phyloP scores from a whole-genome alignment of 805 yeast genomes.

The Kuraishia capsulata region DNA sequence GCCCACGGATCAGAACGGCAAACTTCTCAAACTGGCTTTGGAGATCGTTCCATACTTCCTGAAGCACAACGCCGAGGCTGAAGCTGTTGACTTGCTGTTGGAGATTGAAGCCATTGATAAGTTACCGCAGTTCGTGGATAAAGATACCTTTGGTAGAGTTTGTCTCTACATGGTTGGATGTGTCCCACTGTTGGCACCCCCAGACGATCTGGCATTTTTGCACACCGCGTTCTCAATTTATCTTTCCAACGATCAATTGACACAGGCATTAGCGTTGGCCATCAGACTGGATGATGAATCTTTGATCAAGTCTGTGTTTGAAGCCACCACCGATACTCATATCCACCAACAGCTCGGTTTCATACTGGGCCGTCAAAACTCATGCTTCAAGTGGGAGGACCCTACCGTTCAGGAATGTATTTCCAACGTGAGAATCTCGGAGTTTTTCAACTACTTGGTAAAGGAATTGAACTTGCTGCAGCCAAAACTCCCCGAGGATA shows the following conservation, averaged over 20 bases:
- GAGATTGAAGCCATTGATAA: conserved; percentile 85
- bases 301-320: conserved; percentile 71
- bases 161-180: conserved; percentile 93
- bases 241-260: conserved; percentile 63
- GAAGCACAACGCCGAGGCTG: conserved; percentile 96
- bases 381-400: conserved; percentile 60
- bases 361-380: conserved; percentile 79
- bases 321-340: conserved; percentile 63
- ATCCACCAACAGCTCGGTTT: conserved; percentile 88
- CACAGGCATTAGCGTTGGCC: conserved; percentile 88
- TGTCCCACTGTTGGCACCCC: conserved; percentile 93
- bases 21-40: conserved; percentile 54
- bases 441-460: conserved; percentile 70
- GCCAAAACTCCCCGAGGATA: conserved; percentile 92
- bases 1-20: conserved; percentile 12
- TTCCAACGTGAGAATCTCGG: conserved; percentile 69
- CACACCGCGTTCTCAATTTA: conserved; percentile 86
- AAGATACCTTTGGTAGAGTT: conserved; percentile 75
- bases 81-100: conserved; percentile 87
- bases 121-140: conserved; percentile 77
- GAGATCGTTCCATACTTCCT: conserved; percentile 83
- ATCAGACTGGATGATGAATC: conserved; percentile 79
- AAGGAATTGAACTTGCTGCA: conserved; percentile 83
- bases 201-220: conserved; percentile 80
- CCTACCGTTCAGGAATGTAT: conserved; percentile 77